Percentiles rank a stretch among this genome's conserved stretches.
Evolutionary conservation across 768 basidiomycete genomes (phyloP).

Genomic region (Phaeotremella skinneri): DNA sequence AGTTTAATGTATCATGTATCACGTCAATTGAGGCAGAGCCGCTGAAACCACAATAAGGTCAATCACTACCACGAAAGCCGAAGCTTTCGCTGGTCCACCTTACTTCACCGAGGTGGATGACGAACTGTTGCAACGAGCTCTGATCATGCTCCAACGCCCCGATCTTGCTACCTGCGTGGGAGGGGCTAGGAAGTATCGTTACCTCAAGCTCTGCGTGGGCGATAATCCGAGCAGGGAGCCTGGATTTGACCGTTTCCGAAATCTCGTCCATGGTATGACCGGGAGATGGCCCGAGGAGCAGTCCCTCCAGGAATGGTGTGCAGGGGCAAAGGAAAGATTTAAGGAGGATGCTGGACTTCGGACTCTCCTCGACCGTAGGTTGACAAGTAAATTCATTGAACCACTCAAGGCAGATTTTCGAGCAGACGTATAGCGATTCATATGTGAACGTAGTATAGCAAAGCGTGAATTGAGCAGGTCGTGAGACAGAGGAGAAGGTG

Average conservation of each 20-base stretch:
- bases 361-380: too few relatives aligned
- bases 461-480: too few relatives aligned
- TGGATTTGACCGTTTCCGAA: neutral
- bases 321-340: neutral
- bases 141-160: neutral
- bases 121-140: neutral
- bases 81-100: neutral
- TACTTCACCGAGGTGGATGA: neutral
- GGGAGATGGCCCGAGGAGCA: neutral
- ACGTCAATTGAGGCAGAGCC: neutral
- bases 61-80: neutral
- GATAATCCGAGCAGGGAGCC: neutral
- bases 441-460: too few relatives aligned
- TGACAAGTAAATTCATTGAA: too few relatives aligned
- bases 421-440: too few relatives aligned
- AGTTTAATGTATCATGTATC: neutral
- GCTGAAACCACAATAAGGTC: too few relatives aligned
- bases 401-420: too few relatives aligned
- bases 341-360: neutral
- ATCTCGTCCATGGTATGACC: neutral
- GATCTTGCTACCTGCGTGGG: slow-evolving; percentile 1
- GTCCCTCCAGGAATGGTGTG: neutral
- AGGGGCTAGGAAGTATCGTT: neutral
- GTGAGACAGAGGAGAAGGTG: too few relatives aligned
- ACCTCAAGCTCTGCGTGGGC: neutral